Conservation (phyloP, 2,329 filamentous ascomycete genomes). For the Calonectria multiphialidica region DNA sequence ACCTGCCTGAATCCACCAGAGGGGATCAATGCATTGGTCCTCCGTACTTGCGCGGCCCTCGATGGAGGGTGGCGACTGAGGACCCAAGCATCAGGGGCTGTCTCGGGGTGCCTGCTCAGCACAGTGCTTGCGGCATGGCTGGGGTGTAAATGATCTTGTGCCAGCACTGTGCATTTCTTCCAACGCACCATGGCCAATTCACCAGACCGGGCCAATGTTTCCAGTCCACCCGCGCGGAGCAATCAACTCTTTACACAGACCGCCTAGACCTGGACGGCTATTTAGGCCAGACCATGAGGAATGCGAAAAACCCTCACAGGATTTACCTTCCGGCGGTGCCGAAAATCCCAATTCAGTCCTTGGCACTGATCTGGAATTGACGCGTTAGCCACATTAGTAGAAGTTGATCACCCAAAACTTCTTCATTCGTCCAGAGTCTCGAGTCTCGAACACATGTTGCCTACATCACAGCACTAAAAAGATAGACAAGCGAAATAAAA, state of each 20-base stretch:
- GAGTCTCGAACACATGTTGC: not conserved
- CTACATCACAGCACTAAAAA: not conserved
- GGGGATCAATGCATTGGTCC: not conserved
- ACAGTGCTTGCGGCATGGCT: not conserved
- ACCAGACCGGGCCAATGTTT: not conserved
- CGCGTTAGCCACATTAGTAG: not conserved
- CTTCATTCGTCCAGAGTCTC: not conserved
- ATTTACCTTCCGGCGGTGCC: slow-evolving; percentile 16
- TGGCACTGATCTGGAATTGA: not conserved
- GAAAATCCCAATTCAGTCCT: not conserved
- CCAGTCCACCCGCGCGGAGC: not conserved
- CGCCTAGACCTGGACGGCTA: not conserved
- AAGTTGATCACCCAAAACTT: not conserved
- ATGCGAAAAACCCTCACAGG: not conserved
- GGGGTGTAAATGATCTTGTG: not conserved
- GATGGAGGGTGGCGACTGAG: too few species aligned
- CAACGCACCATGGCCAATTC: not conserved
- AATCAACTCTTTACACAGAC: not conserved
- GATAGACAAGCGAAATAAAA: not conserved
- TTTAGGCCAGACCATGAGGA: not conserved
- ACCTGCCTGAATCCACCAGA: not conserved
- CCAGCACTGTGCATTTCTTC: not conserved
- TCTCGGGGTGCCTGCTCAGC: not conserved
- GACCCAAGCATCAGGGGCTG: not conserved
- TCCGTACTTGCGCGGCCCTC: not conserved